Evolutionary conservation across 306 rosid species (phyloP).

Genomic region (Urtica urens): DNA sequence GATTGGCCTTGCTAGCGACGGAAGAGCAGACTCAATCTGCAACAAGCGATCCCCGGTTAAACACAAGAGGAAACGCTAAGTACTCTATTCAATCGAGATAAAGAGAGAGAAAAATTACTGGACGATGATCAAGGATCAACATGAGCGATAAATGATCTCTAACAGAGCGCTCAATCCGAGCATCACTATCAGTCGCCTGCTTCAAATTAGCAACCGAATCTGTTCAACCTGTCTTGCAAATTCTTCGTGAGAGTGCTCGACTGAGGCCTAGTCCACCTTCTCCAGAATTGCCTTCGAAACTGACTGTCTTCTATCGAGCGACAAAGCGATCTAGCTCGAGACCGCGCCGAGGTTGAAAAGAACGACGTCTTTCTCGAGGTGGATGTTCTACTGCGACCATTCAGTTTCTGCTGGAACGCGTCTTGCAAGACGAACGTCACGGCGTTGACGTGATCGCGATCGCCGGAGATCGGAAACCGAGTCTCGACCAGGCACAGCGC

Average conservation of each 20-base stretch:
- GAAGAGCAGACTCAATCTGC: constrained; percentile 97
- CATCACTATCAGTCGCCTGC: constrained; percentile 96
- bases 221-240: constrained; percentile 78
- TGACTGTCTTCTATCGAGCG: constrained; percentile 83
- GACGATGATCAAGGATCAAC: constrained; percentile 82
- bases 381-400: constrained; percentile 89
- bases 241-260: constrained; percentile 91
- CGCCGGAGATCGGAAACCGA: constrained; percentile 89
- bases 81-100: no score
- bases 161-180: constrained; percentile 80
- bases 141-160: constrained; percentile 73
- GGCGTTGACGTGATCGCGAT: constrained; percentile 66
- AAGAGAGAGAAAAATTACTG: constrained; percentile 62
- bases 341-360: constrained; percentile 85
- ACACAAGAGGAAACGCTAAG: no score
- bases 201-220: constrained; percentile 93
- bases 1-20: constrained; percentile 87
- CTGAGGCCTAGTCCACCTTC: constrained; percentile 96
- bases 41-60: no score
- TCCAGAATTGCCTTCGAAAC: constrained; percentile 87
- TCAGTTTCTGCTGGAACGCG: constrained; percentile 70
- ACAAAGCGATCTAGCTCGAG: constrained; percentile 77
- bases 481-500: constrained; percentile 87
- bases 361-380: constrained; percentile 78
- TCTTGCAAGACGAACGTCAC: constrained; percentile 81